These are phyloP conservation scores for Sporormia fimetaria DNA, from an alignment of 495 filamentous ascomycete genomes.

Conservation along the genomic window DNA sequence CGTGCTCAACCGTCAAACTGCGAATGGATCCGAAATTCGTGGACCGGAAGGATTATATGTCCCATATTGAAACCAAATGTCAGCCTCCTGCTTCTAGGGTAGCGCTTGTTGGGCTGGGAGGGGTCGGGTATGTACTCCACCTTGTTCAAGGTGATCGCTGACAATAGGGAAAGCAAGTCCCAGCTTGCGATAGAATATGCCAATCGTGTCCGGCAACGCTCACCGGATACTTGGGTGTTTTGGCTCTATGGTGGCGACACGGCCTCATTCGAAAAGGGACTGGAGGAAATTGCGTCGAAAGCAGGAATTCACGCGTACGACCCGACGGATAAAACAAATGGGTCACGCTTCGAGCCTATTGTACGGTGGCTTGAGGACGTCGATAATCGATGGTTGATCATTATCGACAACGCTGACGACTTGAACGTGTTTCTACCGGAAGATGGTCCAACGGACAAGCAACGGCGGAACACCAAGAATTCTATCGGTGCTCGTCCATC, in stretches of 20 bases:
- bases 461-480: too few species aligned
- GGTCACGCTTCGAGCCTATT: neutral
- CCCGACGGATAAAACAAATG: neutral
- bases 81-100: slow-evolving; percentile 16
- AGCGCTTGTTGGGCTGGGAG: slow-evolving; percentile 28
- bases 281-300: slow-evolving; percentile 30
- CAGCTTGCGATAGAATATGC: slow-evolving; percentile 32
- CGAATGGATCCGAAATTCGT: slow-evolving; percentile 33
- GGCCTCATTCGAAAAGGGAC: slow-evolving; percentile 35
- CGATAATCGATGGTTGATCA: slow-evolving; percentile 33
- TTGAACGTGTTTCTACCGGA: neutral
- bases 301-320: neutral
- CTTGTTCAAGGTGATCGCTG: neutral
- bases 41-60: slow-evolving; percentile 32
- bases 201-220: slow-evolving; percentile 31
- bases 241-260: slow-evolving; percentile 39
- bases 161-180: neutral
- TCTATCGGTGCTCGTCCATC: too few species aligned
- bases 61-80: slow-evolving; percentile 25
- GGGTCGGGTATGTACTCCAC: slow-evolving; percentile 35
- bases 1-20: slow-evolving; percentile 31
- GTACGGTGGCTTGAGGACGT: slow-evolving; percentile 18
- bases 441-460: too few species aligned
- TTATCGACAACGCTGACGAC: slow-evolving; percentile 41
- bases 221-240: slow-evolving; percentile 39